These are phyloP conservation scores for Trichocladium uniseriatum DNA, from an alignment of 495 filamentous ascomycete species.

Conservation along the genomic window DNA sequence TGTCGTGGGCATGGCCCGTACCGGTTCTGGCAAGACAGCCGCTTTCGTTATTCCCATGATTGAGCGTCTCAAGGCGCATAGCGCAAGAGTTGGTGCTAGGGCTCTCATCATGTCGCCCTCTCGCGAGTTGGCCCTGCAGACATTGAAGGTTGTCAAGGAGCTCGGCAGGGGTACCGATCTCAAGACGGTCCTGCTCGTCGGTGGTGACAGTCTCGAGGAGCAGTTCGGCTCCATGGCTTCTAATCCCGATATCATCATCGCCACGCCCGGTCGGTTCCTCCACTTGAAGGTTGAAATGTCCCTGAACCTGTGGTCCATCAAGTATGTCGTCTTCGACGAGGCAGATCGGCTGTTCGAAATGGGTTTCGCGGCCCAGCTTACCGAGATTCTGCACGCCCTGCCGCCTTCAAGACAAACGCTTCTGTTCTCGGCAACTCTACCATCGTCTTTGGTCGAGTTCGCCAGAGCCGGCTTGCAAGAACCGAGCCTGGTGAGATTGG, in stretches of 20 bases:
- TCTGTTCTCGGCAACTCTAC: constrained; percentile 89
- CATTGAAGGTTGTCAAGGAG: constrained; percentile 91
- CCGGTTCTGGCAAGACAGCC: constrained; percentile 93
- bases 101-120: constrained; percentile 85
- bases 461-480: constrained; percentile 88
- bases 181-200: constrained; percentile 78
- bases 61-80: constrained; percentile 85
- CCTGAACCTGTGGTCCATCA: constrained; percentile 73
- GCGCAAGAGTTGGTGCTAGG: constrained; percentile 69
- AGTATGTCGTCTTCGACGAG: constrained; percentile 94
- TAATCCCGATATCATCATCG: constrained; percentile 94
- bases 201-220: constrained; percentile 91
- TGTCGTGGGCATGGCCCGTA: constrained; percentile 95
- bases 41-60: constrained; percentile 98
- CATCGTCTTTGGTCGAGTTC: constrained; percentile 89
- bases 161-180: constrained; percentile 84
- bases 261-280: constrained; percentile 88
- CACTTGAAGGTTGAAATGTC: constrained; percentile 95
- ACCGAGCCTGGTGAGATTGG: constrained; percentile 74
- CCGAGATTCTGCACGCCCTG: constrained; percentile 84
- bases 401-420: constrained; percentile 79
- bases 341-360: constrained; percentile 96
- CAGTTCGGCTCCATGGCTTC: constrained; percentile 88
- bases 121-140: constrained; percentile 87
- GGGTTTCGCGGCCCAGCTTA: constrained; percentile 89